A percentile compares a stretch with the other conserved stretches of the same genome.
Conservation (phyloP, 306 rosid genomes). For the Psophocarpus tetragonolobus region DNA sequence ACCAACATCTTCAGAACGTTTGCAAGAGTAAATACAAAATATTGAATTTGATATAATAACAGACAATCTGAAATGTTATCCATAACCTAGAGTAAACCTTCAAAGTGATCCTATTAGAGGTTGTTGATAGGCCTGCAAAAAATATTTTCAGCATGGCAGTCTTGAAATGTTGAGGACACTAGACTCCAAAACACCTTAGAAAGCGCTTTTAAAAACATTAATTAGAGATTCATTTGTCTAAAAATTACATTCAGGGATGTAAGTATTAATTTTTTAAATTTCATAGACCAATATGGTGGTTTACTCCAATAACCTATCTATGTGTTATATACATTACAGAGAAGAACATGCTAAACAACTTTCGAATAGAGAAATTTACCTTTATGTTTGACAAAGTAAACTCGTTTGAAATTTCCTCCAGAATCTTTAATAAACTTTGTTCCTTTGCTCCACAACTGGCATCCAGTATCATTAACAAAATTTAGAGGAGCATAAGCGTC, state of each 20-base stretch:
- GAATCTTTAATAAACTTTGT: not conserved
- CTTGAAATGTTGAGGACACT: no score
- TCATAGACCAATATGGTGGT: no score
- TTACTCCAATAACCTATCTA: not conserved
- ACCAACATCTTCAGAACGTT: not conserved
- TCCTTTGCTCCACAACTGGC: slow-evolving; percentile 25
- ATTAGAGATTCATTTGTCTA: no score
- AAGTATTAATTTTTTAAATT: no score
- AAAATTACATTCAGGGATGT: no score
- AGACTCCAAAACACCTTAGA: no score
- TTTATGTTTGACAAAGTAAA: slow-evolving; percentile 3
- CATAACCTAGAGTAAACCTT: no score
- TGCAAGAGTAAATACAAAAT: not conserved
- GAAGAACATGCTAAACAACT: not conserved
- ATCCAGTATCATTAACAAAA: not conserved
- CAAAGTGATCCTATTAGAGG: no score
- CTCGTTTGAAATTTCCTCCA: not conserved
- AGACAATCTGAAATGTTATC: not conserved
- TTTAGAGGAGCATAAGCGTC: slow-evolving; percentile 3
- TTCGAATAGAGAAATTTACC: not conserved
- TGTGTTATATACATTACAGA: not conserved
- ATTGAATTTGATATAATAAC: not conserved
- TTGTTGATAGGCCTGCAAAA: no score
- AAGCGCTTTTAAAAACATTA: no score
- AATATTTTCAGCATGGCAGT: no score